phyloP scores from a whole-genome alignment of 352 stramenopile species.

The Phytopythium delawarense region DNA sequence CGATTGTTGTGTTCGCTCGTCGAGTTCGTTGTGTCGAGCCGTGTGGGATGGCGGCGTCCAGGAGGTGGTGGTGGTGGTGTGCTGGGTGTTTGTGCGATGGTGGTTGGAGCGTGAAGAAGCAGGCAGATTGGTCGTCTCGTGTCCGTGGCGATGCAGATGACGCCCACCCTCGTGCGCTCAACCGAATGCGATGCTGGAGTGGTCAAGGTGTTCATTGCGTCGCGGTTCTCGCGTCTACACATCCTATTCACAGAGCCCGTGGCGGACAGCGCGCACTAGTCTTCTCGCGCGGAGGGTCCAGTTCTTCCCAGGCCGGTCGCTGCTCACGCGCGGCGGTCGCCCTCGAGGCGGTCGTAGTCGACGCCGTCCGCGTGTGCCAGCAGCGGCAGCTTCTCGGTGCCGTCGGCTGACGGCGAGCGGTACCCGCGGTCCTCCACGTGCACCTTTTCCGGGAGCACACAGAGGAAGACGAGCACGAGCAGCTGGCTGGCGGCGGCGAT shows the following conservation, averaged over 20 bases:
- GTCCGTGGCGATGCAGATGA: too few species aligned
- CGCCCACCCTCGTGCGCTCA: too few species aligned
- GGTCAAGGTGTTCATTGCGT: neutral
- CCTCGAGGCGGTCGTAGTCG: conserved; percentile 5
- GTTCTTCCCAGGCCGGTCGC: neutral
- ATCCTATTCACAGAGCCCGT: neutral
- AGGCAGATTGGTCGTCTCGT: too few species aligned
- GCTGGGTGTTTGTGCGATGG: too few species aligned
- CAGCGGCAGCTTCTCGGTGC: conserved; percentile 42
- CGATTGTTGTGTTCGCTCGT: conserved; percentile 11
- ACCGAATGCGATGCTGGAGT: too few species aligned
- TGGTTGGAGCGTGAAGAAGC: too few species aligned
- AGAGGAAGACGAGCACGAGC: conserved; percentile 65
- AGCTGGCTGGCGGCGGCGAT: conserved; percentile 54
- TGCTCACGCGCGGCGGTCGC: conserved; percentile 20
- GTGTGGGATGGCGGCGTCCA: too few species aligned
- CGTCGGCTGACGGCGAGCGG: conserved; percentile 7
- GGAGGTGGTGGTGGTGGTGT: neutral
- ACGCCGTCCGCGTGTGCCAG: conserved; percentile 23
- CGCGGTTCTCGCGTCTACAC: neutral
- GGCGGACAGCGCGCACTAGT: neutral
- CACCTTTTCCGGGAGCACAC: conserved; percentile 64
- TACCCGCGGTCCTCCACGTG: conserved; percentile 11
- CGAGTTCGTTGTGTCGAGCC: neutral
- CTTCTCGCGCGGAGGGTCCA: neutral